Conservation (phyloP, 2,329 filamentous ascomycete species). For the Beauveria sp. region DNA sequence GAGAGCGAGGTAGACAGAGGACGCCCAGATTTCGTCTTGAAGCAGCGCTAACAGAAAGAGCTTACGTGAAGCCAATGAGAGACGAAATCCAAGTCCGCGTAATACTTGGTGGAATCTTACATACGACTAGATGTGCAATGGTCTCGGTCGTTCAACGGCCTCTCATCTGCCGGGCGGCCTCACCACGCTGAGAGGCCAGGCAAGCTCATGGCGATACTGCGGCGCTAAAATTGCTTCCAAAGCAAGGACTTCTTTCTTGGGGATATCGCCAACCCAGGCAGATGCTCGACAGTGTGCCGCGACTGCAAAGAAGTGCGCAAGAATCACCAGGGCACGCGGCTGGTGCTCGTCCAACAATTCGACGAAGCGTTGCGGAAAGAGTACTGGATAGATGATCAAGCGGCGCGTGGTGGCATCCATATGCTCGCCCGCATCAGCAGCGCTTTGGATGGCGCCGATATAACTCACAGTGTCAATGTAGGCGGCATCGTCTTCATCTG, state of each 20-base stretch:
- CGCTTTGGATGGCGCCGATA: slow-evolving; percentile 15
- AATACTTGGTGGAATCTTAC: background rate
- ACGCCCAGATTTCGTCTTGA: background rate
- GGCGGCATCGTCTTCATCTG: slow-evolving; percentile 12
- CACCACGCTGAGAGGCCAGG: slow-evolving; percentile 11
- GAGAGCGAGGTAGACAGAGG: slow-evolving; percentile 7
- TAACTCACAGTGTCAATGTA: slow-evolving; percentile 15
- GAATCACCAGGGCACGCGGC: slow-evolving; percentile 17
- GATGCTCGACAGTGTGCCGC: slow-evolving; percentile 11
- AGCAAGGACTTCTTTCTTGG: slow-evolving; percentile 9
- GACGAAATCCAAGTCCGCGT: background rate
- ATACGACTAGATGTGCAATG: background rate
- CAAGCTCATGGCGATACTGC: slow-evolving; percentile 9
- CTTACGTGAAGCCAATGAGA: background rate
- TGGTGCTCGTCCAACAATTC: slow-evolving; percentile 14
- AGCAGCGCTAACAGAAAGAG: background rate
- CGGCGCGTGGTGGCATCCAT: slow-evolving; percentile 14
- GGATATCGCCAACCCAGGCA: slow-evolving; percentile 14
- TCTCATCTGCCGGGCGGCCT: background rate
- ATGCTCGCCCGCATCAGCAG: slow-evolving; percentile 12
- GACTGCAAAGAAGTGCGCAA: slow-evolving; percentile 20
- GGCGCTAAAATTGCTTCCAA: slow-evolving; percentile 8
- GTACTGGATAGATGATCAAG: slow-evolving; percentile 16
- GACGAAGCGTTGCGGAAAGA: slow-evolving; percentile 16
- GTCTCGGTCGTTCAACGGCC: background rate